Conservation (phyloP, 2,329 filamentous ascomycete genomes). For the Pseudocercospora pini-densiflorae region DNA sequence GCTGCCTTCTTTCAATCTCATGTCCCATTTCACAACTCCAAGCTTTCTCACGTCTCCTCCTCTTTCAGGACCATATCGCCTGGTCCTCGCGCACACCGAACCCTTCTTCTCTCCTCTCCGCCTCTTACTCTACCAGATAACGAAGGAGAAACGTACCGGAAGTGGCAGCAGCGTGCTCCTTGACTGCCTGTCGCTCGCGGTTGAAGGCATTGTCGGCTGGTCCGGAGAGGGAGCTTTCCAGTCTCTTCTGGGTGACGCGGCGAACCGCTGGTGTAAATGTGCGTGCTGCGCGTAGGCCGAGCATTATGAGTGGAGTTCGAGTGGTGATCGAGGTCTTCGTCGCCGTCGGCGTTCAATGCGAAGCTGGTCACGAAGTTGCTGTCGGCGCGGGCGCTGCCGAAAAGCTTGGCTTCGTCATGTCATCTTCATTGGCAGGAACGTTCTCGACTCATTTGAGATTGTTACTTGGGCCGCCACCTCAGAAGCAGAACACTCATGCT, state of each 20-base stretch:
- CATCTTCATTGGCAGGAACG: slow-evolving; percentile 11
- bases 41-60: neutral
- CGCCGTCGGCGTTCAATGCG: neutral
- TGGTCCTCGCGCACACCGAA: neutral
- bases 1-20: neutral
- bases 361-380: slow-evolving; percentile 12
- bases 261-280: slow-evolving; percentile 34
- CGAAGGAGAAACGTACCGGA: slow-evolving; percentile 66
- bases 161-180: slow-evolving; percentile 84
- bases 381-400: slow-evolving; percentile 3
- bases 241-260: slow-evolving; percentile 32
- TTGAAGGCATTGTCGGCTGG: slow-evolving; percentile 87
- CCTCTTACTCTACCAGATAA: neutral
- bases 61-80: neutral
- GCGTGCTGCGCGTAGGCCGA: slow-evolving; percentile 35
- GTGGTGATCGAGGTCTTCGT: slow-evolving; percentile 14
- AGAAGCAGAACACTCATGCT: neutral
- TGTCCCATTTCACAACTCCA: neutral
- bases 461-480: slow-evolving; percentile 1
- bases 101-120: neutral
- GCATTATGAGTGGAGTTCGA: slow-evolving; percentile 28
- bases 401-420: neutral
- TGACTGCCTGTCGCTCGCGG: slow-evolving; percentile 86
- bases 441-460: neutral
- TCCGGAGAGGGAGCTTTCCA: slow-evolving; percentile 52